These are phyloP conservation scores for Diddensiella santjacobensis DNA, from an alignment of 805 yeast species.

Conservation along the genomic window DNA sequence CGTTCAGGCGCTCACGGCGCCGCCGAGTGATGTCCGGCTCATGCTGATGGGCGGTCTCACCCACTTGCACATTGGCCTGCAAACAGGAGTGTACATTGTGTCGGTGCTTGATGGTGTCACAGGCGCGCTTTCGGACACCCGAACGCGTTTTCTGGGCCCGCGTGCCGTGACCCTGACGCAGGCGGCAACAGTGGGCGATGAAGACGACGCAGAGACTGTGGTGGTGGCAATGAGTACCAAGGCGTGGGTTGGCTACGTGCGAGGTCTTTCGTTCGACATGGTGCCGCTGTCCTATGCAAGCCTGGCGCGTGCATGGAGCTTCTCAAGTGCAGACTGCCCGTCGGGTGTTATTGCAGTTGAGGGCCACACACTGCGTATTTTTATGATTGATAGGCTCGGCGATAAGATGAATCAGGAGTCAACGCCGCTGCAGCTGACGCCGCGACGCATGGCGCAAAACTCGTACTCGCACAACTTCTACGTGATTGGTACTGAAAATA, in stretches of 20 bases:
- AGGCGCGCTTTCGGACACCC: constrained; percentile 62
- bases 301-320: constrained; percentile 45
- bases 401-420: constrained; percentile 18
- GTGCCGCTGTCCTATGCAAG: constrained; percentile 43
- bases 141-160: constrained; percentile 71
- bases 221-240: constrained; percentile 51
- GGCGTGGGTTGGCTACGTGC: constrained; percentile 52
- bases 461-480: constrained; percentile 31
- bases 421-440: constrained; percentile 17
- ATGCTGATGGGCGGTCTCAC: constrained; percentile 31
- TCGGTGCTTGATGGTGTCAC: constrained; percentile 52
- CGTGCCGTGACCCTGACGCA: constrained; percentile 51
- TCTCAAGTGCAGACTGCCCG: constrained; percentile 58
- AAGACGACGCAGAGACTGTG: constrained; percentile 26
- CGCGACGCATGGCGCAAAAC: constrained; percentile 18
- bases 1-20: constrained; percentile 62
- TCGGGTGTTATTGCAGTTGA: constrained; percentile 63
- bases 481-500: constrained; percentile 46
- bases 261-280: constrained; percentile 36
- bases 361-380: constrained; percentile 50
- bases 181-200: constrained; percentile 26
- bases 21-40: constrained; percentile 39
- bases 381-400: constrained; percentile 29
- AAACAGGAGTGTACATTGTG: constrained; percentile 75
- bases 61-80: constrained; percentile 72